These are phyloP conservation scores for Elsinoe fawcettii DNA, from an alignment of 2,329 filamentous ascomycete species.

Conservation along the genomic window DNA sequence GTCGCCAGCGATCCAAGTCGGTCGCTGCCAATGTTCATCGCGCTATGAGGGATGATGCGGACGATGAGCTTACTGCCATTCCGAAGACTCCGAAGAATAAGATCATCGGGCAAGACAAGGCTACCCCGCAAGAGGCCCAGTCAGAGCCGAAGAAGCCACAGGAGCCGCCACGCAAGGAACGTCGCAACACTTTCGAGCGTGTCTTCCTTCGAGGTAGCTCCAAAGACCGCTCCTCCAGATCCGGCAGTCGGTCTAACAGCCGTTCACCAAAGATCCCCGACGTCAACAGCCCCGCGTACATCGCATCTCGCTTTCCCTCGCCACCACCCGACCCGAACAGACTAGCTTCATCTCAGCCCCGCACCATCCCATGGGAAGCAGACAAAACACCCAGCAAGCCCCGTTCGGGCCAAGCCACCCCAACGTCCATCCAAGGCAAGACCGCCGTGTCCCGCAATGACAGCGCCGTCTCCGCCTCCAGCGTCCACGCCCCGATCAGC, in stretches of 20 bases:
- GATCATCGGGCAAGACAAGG: neutral
- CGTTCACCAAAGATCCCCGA: slow-evolving; percentile 6
- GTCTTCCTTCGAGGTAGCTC: slow-evolving; percentile 7
- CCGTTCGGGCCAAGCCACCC: slow-evolving; percentile 9
- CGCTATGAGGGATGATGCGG: neutral
- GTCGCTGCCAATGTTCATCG: neutral
- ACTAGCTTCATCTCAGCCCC: neutral
- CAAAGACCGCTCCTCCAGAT: neutral
- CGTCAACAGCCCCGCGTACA: slow-evolving; percentile 13
- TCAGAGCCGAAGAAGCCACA: slow-evolving; percentile 2
- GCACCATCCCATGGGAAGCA: neutral
- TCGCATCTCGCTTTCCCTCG: slow-evolving; percentile 2
- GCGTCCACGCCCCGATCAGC: slow-evolving; percentile 20
- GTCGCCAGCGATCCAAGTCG: slow-evolving; percentile 7
- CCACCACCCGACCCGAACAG: slow-evolving; percentile 1
- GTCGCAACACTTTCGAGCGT: slow-evolving; percentile 10
- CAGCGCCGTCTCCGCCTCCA: slow-evolving; percentile 24
- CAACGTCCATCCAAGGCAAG: neutral
- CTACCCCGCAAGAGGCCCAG: neutral
- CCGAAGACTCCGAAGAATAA: slow-evolving; percentile 11
- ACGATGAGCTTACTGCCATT: neutral
- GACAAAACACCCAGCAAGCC: slow-evolving; percentile 7
- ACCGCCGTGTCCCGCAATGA: slow-evolving; percentile 22
- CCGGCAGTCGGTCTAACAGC: neutral
- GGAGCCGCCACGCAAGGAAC: neutral